Evolutionary conservation across 2,329 filamentous ascomycete genomes (phyloP).

Genomic region (Cyphellophora attinorum): DNA sequence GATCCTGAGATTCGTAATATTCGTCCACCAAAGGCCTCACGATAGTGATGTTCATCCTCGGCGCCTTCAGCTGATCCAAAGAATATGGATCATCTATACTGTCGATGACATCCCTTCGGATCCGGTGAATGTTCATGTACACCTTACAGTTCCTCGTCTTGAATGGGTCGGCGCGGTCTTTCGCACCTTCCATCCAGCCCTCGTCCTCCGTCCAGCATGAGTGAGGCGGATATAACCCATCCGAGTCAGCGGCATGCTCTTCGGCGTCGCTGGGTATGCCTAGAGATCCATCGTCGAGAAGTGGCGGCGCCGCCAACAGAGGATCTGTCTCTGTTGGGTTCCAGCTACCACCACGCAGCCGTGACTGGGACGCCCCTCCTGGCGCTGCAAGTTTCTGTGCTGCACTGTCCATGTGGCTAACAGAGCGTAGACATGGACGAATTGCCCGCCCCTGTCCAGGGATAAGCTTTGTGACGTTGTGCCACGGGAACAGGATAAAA

Average conservation of each 20-base stretch:
- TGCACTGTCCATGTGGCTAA: too few relatives aligned
- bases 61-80: constrained; percentile 67
- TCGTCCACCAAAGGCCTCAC: constrained; percentile 76
- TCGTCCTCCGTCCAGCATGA: constrained; percentile 16
- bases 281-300: too few relatives aligned
- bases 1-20: constrained; percentile 67
- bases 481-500: too few relatives aligned
- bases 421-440: too few relatives aligned
- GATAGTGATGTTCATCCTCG: constrained; percentile 71
- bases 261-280: constrained; percentile 2
- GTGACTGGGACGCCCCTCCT: too few relatives aligned
- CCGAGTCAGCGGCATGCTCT: constrained; percentile 16
- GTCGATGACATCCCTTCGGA: constrained; percentile 22
- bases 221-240: constrained; percentile 19
- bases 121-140: constrained; percentile 18
- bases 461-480: too few relatives aligned
- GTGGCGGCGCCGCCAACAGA: too few relatives aligned
- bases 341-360: too few relatives aligned
- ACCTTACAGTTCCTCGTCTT: constrained; percentile 13
- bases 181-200: not conserved
- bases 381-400: too few relatives aligned
- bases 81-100: constrained; percentile 52
- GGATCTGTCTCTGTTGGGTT: too few relatives aligned
- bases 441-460: too few relatives aligned
- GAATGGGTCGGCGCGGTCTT: constrained; percentile 12